These are phyloP conservation scores for Scutellaria barbata DNA, from an alignment of 257 asterid genomes.

Conservation along the genomic window DNA sequence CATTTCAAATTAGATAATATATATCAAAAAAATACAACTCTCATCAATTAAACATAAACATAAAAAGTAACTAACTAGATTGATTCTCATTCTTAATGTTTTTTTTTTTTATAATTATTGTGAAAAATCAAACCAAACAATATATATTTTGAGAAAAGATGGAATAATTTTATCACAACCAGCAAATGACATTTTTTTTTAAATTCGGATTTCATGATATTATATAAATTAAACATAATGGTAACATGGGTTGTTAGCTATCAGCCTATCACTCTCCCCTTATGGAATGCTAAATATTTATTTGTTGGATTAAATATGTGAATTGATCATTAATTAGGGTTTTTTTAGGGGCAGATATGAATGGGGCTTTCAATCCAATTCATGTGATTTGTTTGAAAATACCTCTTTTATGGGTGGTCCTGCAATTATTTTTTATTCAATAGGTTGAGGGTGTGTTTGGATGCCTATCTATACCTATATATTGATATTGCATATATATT, in stretches of 20 bases:
- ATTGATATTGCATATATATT: neutral
- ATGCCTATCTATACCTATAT: neutral
- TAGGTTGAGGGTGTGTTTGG: neutral
- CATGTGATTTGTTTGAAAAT: slow-evolving; percentile 32
- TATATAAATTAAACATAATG: neutral
- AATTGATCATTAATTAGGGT: neutral
- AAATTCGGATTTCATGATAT: neutral
- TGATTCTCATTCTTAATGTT: too few relatives aligned
- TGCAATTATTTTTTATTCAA: neutral
- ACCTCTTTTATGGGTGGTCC: slow-evolving; percentile 12
- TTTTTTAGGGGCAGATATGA: slow-evolving; percentile 19
- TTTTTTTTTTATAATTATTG: too few relatives aligned
- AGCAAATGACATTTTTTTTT: neutral
- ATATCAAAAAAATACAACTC: too few relatives aligned
- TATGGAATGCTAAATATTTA: neutral
- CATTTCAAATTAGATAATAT: too few relatives aligned
- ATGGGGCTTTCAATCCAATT: slow-evolving; percentile 26
- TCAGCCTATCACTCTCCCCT: neutral
- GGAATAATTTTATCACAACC: neutral
- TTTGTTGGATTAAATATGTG: neutral
- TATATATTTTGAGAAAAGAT: too few relatives aligned
- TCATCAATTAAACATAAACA: too few relatives aligned
- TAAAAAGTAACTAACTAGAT: too few relatives aligned
- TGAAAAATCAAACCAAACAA: neutral
- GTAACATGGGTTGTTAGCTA: slow-evolving; percentile 26